Evolutionary conservation across 2,329 filamentous ascomycete species (phyloP).

Genomic region (Thyridium curvatum): DNA sequence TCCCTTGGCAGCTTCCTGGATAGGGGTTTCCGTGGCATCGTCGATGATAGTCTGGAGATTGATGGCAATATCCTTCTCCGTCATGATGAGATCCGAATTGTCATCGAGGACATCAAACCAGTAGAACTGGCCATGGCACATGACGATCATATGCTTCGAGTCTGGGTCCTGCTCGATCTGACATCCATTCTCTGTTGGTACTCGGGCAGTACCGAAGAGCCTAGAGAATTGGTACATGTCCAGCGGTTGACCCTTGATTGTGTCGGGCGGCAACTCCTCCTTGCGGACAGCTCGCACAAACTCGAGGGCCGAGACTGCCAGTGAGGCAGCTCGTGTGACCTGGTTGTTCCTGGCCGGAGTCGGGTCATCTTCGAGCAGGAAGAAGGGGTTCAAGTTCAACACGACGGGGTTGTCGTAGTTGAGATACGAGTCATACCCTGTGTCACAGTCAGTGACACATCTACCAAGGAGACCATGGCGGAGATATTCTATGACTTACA

Average conservation of each 20-base stretch:
- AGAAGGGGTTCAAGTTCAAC: constrained; percentile 95
- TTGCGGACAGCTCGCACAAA: constrained; percentile 90
- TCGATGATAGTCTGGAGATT: constrained; percentile 91
- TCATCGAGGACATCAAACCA: constrained; percentile 98
- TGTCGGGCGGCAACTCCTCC: constrained; percentile 89
- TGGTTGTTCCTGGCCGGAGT: constrained; percentile 96
- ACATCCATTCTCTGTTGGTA: constrained; percentile 91
- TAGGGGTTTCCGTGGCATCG: constrained; percentile 81
- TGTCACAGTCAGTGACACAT: constrained; percentile 13
- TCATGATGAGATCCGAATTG: constrained; percentile 95
- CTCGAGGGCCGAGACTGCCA: constrained; percentile 82
- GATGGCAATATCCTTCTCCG: constrained; percentile 83
- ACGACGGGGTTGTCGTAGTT: constrained; percentile 98
- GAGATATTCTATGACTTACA: constrained; percentile 54
- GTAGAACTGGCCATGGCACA: constrained; percentile 95
- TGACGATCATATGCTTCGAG: constrained; percentile 88
- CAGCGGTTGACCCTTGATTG: constrained; percentile 72
- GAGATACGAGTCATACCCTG: constrained; percentile 97
- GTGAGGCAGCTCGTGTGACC: constrained; percentile 85
- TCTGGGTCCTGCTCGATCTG: constrained; percentile 91
- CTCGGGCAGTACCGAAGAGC: constrained; percentile 87
- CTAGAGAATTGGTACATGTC: constrained; percentile 99
- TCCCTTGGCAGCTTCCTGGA: constrained; percentile 92
- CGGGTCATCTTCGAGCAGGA: constrained; percentile 93
- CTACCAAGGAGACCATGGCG: not conserved